Evolutionary conservation across 1,284 basidiomycete genomes (phyloP).

Genomic region (Trametes sp.): DNA sequence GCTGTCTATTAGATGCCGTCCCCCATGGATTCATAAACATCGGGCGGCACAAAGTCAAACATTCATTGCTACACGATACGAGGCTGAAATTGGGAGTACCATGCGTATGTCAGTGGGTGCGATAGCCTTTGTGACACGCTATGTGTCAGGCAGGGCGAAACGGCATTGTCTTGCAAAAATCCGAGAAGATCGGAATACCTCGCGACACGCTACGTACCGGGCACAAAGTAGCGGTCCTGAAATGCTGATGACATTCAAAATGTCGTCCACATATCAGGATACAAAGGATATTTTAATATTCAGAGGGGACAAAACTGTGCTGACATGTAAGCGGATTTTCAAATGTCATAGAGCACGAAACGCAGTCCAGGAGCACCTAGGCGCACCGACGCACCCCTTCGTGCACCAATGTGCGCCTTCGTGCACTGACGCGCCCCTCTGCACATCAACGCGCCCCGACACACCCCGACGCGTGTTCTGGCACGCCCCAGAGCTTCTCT

Average conservation of each 20-base stretch:
- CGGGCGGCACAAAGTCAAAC: too few relatives aligned
- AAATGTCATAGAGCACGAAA: background rate
- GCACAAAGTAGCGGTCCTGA: background rate
- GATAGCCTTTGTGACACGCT: too few relatives aligned
- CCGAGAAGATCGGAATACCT: background rate
- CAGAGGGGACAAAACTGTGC: background rate
- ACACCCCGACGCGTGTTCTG: too few relatives aligned
- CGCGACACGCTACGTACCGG: background rate
- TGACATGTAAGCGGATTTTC: background rate
- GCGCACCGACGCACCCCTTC: background rate
- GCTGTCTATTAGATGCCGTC: too few relatives aligned
- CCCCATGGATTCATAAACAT: too few relatives aligned
- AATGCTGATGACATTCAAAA: background rate
- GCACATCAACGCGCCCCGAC: background rate
- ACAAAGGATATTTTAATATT: background rate
- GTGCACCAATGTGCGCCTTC: background rate
- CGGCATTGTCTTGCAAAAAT: background rate
- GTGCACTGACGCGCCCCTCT: background rate
- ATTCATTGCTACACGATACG: too few relatives aligned
- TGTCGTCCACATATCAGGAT: background rate
- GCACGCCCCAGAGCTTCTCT: background rate
- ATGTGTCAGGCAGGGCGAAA: background rate
- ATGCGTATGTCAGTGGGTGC: too few relatives aligned
- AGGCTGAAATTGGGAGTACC: too few relatives aligned
- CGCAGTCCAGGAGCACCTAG: background rate